Evolutionary conservation across 1,139 yeast species (phyloP).

Genomic region (Hyphopichia buzzinii): DNA sequence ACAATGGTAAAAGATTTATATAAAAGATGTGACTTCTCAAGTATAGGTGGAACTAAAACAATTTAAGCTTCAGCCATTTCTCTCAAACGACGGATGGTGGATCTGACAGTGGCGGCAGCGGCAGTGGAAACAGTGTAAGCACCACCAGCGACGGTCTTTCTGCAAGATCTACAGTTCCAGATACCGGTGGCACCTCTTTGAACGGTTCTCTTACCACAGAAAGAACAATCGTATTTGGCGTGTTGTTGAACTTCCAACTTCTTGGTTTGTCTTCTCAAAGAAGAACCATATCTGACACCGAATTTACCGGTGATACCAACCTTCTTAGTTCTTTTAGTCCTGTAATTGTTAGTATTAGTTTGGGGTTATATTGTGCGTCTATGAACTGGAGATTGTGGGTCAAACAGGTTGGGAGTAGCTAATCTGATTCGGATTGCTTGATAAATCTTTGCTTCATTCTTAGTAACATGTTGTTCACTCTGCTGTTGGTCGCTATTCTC

Average conservation of each 20-base stretch:
- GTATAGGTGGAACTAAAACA: conserved; percentile 10
- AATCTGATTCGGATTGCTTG: no score
- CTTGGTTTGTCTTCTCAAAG: conserved; percentile 99
- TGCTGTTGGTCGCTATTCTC: no score
- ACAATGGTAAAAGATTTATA: neutral
- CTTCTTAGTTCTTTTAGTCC: conserved; percentile 99
- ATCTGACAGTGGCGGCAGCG: conserved; percentile 99
- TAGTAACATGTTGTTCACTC: no score
- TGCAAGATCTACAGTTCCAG: conserved; percentile 96
- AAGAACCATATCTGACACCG: conserved; percentile 99
- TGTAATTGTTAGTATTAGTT: conserved; percentile 44
- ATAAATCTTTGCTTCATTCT: no score
- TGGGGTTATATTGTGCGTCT: no score
- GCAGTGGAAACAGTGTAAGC: conserved; percentile 99
- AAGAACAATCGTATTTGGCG: conserved; percentile 97
- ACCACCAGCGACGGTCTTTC: conserved; percentile 99
- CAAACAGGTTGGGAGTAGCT: neutral
- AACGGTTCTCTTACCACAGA: conserved; percentile 99
- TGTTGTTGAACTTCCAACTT: conserved; percentile 99
- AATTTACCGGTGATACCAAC: conserved; percentile 99
- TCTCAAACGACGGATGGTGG: conserved; percentile 99
- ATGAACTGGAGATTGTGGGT: neutral
- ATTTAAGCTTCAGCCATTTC: conserved; percentile 97
- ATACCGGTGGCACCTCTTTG: conserved; percentile 98
- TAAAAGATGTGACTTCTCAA: neutral